Evolutionary conservation across 768 basidiomycete genomes (phyloP), one percentile per base, ranked within the genome.

Genomic region (Trametes cinnabarina): DNA sequence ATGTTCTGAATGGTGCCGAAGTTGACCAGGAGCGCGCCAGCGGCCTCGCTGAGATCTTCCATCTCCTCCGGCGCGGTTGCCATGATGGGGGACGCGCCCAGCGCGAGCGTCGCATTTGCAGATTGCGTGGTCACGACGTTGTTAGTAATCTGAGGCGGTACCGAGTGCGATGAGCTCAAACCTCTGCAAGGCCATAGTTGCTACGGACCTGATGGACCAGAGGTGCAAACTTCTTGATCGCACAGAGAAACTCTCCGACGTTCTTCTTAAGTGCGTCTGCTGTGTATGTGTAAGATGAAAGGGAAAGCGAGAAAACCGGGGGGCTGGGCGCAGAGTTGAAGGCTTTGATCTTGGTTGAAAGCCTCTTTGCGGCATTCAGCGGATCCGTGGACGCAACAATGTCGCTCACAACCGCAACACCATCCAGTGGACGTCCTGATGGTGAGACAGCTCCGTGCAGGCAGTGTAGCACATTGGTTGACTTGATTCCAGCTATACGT

Each of bases 51-150:
- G 19, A 98, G 78, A 59, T 95, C 90, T 25, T 82, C 79, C 80
- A 94, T 93, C 69, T 98, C 95, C 57, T 81, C 77, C 0, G 87
- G 80, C 22, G 87, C 84, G 19, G 90, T 87, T 3, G 94, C 90
- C 95, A 98, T 98, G 68, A 98, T 94, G 0, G 95, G 95, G 58
- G 91, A 94, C 14, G 86, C 93, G 17, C 90, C 89, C 4, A 97
- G 66, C 0, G 93, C 92, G 6, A 98, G 79, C 2, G 94, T 96
- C 1, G 89, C 81, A 68, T 96, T 97, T 20, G 94, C 93, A 4
- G 88, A 91, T 74, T 95, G 94, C 19, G 86, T 94, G 19, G 86
- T 83, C 28, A 93, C 92, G 15, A 97, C 94, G 19, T 79, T 85
- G 66, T 96, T 93, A 4, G 94, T 95, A 58, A 96, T 94, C 92